Evolutionary conservation across 2,329 filamentous ascomycete genomes (phyloP).

Genomic region (Colletotrichum kahawae): DNA sequence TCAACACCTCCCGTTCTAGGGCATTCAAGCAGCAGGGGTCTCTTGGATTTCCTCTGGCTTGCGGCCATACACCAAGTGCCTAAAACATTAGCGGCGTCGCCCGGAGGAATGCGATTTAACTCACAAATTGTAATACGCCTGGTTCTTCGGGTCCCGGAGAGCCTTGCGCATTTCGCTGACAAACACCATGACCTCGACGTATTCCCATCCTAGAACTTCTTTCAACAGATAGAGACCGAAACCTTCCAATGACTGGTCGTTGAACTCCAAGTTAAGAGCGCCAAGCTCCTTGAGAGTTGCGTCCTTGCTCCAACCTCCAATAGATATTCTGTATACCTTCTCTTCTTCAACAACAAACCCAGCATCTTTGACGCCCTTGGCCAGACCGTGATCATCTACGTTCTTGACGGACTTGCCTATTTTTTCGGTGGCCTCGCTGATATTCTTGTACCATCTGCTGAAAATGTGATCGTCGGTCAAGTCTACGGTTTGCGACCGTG

Average conservation of each 20-base stretch:
- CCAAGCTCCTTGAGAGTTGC: constrained; percentile 25
- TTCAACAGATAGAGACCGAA: not conserved
- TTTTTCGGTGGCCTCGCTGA: constrained; percentile 27
- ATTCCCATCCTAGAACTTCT: not conserved
- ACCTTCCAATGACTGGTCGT: not conserved
- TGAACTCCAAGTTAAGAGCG: not conserved
- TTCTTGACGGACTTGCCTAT: constrained; percentile 27
- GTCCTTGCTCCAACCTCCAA: constrained; percentile 35
- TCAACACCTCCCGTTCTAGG: too few species aligned
- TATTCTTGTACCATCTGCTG: constrained; percentile 27
- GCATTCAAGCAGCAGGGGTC: not conserved
- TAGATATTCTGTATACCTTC: not conserved
- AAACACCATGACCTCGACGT: not conserved
- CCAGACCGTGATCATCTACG: constrained; percentile 22
- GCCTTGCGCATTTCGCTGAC: not conserved
- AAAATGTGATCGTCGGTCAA: constrained; percentile 27
- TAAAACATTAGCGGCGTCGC: not conserved
- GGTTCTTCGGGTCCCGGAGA: not conserved
- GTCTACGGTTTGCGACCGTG: not conserved
- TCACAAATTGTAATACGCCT: not conserved
- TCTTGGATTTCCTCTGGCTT: not conserved
- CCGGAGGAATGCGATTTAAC: not conserved
- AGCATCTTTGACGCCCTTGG: constrained; percentile 15
- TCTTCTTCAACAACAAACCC: constrained; percentile 22
- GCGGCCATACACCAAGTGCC: not conserved